Evolutionary conservation across 176 grass and related monocot species (phyloP), one percentile per base, ranked within the genome.

Genomic region (Phoenix dactylifera): DNA sequence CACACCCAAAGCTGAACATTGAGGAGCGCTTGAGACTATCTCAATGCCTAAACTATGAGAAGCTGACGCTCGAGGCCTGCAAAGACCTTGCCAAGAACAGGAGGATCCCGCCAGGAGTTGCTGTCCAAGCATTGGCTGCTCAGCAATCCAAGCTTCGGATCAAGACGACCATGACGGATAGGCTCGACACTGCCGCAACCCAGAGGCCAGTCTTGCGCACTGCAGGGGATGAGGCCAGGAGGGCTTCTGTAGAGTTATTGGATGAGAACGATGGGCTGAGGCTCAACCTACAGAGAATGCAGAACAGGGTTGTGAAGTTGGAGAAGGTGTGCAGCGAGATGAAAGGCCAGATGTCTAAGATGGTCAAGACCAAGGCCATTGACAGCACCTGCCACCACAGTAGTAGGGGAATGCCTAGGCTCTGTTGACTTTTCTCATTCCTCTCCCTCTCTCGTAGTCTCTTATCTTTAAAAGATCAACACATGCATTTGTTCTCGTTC

Each of bases 1-100:
- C 88, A 10, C 93, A 86, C 57, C 60, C 67, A 1, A 66, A 50
- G 1, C 64, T 98, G 22, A 78, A 70, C 3, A 55, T 67, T 0
- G 94, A 93, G 59, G 94, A 92, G 19, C 68, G 88, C 4, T 65
- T 79, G 7, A 77, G 76, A 30, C 24, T 98, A 2, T 98, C 88
- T 49, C 75, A 88, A 29, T 98, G 94, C 76, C 77, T 98, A 14
- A 98, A 98, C 74, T 98, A 89, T 49, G 94, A 89, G 79, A 98
- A 98, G 63, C 64, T 98, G 15, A 98, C 84, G 0, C 73, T 93
- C 16, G 84, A 86, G 75, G 88, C 82, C 26, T 98, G 94, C 84
- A 98, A 92, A 48, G 84, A 98, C 16, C 77, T 98, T 4, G 88
- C 94, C 7, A 92, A 81, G 82, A 93, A 92, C 81, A 64, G 67